These are phyloP conservation scores for Hyparrhenia diplandra DNA, from an alignment of 176 grass and related monocot species.

Conservation along the genomic window DNA sequence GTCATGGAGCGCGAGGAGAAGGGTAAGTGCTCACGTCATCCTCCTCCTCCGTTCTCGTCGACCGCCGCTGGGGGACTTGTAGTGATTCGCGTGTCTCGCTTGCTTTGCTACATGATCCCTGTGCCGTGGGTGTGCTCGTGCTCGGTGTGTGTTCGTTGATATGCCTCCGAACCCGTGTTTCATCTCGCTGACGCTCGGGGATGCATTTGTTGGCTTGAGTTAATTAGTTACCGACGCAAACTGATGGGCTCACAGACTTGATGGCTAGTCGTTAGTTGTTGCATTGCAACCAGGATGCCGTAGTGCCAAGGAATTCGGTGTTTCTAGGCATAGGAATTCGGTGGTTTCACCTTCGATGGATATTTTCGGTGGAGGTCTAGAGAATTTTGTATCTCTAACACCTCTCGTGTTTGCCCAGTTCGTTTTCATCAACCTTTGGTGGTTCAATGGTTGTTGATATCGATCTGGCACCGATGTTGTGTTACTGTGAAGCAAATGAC, in stretches of 20 bases:
- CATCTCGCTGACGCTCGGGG: background rate
- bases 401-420: background rate
- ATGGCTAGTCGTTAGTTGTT: background rate
- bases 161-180: background rate
- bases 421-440: background rate
- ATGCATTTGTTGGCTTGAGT: background rate
- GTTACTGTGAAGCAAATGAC: background rate
- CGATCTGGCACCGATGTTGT: background rate
- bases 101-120: background rate
- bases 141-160: background rate
- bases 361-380: background rate
- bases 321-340: background rate
- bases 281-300: background rate
- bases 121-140: background rate
- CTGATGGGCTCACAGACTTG: background rate
- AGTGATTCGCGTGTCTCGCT: background rate
- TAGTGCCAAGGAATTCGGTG: background rate
- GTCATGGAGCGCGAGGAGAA: slow-evolving; percentile 67
- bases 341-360: background rate
- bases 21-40: slow-evolving; percentile 35
- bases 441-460: background rate
- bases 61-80: background rate
- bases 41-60: background rate
- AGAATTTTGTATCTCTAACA: background rate
- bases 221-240: background rate